A percentile compares a stretch with the other conserved stretches of the same genome.
Conservation (phyloP, 257 asterid species). For the Salvia miltiorrhiza region DNA sequence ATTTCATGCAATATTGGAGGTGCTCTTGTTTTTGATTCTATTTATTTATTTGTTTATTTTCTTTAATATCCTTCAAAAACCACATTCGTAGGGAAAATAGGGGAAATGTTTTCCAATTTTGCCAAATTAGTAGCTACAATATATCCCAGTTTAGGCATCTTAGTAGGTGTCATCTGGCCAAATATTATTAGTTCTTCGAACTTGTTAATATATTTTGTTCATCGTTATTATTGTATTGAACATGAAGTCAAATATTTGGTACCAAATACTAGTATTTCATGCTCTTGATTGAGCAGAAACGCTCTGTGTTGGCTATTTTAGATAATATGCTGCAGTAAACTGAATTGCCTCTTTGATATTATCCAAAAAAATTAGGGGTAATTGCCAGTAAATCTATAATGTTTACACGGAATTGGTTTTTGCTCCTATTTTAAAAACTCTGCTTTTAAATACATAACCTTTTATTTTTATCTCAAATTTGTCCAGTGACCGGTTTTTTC, state of each 20-base stretch:
- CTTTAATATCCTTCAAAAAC: background rate
- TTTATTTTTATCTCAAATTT: too few relatives aligned
- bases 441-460: too few relatives aligned
- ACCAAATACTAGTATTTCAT: background rate
- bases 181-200: background rate
- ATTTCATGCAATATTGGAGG: conserved; percentile 94
- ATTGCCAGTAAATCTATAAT: too few relatives aligned
- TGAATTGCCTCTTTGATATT: background rate
- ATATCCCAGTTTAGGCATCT: background rate
- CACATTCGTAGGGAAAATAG: background rate
- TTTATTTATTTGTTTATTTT: background rate
- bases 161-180: background rate
- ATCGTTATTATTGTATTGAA: background rate
- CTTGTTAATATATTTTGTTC: background rate
- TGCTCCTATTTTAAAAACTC: too few relatives aligned
- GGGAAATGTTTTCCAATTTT: background rate
- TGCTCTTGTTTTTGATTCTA: conserved; percentile 14
- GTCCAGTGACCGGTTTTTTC: too few relatives aligned
- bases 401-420: too few relatives aligned
- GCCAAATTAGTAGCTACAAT: background rate
- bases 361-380: too few relatives aligned
- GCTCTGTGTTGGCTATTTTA: conserved; percentile 2
- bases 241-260: background rate
- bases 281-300: background rate
- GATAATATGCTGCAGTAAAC: background rate